Base-by-base conservation (phyloP, 140 eudicot species). In the Cichorium intybus region DNA sequence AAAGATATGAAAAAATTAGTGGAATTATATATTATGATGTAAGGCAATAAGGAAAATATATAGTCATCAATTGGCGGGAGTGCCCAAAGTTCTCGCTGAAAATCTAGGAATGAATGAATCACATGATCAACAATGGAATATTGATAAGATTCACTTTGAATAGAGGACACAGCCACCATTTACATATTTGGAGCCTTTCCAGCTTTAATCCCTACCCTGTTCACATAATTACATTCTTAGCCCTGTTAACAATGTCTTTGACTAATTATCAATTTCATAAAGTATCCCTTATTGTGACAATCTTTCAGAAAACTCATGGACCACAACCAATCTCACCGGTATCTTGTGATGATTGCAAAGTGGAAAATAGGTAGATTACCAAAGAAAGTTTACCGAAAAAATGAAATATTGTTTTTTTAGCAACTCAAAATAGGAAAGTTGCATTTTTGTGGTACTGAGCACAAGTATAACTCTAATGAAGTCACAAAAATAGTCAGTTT, bases 171-270 rank as follows among this genome's bases (percentile, higher is more conserved):
- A 2, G 90, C 95, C 56, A 84, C 86, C 59, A 87, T 95, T 73
- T 75, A 79, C 97, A 87, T 90, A 71, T 87, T 77, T 60, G 97
- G 95, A 63, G 95, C 94, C 71, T 77, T 84, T 67, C 82, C 95
- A 50, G 97, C 95, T 80, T 75, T 87, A 28, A 90, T 83, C 59
- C 97, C 97, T 11, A 84, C 65, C 60, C 95, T 90, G 70, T 79
- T 60, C 24, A 56, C 62, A 56, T 71, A 45, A 34, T 54, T 3
- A 65, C 66, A 28, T 18, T 14, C 2, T 58, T 60, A 53, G 55
- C 16, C 60, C 10, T 1, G 7, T 35, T 17, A 5, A 10, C n/a
- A n/a, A n/a, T n/a, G 20, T 45, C 7, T 45, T n/a, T 16, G 20
- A 45, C 50, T 15, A 45, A 14, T 4, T 14, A 15, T 45, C 50